Conservation (phyloP, 192 early-diverging fungal genomes). For the Coemansia sp. region DNA sequence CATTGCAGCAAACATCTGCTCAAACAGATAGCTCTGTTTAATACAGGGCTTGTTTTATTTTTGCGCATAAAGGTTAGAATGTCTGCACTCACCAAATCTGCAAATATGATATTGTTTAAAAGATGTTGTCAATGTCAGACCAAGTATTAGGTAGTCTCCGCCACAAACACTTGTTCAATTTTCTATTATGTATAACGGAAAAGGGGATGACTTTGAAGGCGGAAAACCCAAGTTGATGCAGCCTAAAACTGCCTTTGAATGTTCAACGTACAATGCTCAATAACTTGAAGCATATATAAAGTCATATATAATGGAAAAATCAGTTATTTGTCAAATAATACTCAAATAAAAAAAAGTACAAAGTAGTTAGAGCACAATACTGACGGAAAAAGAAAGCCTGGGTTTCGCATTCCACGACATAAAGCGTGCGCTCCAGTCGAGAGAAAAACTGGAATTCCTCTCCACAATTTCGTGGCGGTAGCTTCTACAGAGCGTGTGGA, state of each 20-base stretch:
- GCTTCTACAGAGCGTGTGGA: conserved; percentile 1
- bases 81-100: background rate
- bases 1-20: background rate
- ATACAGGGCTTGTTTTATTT: background rate
- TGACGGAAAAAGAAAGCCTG: background rate
- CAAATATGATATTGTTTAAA: background rate
- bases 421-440: background rate
- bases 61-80: background rate
- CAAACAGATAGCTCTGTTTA: background rate
- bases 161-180: background rate
- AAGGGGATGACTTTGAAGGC: background rate
- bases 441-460: background rate
- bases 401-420: background rate
- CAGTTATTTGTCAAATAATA: background rate
- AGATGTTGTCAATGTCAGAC: background rate
- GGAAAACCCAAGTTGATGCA: background rate
- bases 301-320: background rate
- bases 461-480: background rate
- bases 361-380: conserved; percentile 6
- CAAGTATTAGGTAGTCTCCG: background rate
- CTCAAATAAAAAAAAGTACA: conserved; percentile 6
- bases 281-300: background rate
- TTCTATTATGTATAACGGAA: background rate
- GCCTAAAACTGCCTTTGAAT: background rate
- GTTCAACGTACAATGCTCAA: background rate